Conservation (phyloP, 352 stramenopile species). For the Saprolegnia diclina region DNA sequence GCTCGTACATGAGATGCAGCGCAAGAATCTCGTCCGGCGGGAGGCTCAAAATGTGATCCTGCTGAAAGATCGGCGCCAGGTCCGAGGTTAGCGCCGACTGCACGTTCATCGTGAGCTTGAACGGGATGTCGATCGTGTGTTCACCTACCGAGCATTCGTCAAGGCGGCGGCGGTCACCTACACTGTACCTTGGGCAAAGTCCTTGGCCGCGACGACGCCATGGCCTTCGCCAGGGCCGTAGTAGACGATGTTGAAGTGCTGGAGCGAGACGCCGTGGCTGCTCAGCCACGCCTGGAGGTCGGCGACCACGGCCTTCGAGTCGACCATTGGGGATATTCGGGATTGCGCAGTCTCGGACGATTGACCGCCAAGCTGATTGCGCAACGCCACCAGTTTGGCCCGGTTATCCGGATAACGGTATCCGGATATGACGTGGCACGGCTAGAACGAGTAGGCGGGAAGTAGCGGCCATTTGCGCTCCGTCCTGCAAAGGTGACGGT, state of each 20-base stretch:
- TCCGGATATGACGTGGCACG: neutral
- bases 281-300: conserved; percentile 10
- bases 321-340: neutral
- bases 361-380: neutral
- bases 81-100: conserved; percentile 44
- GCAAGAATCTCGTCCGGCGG: conserved; percentile 49
- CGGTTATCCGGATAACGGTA: neutral
- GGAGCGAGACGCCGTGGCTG: conserved; percentile 13
- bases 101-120: conserved; percentile 46
- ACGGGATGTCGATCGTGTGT: conserved; percentile 46
- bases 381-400: conserved; percentile 4
- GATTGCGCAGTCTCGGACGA: neutral
- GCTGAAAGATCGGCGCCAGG: conserved; percentile 35
- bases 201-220: conserved; percentile 43
- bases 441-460: neutral
- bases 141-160: conserved; percentile 31
- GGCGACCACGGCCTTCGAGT: neutral
- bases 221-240: conserved; percentile 40
- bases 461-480: too few species aligned
- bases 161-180: too few species aligned
- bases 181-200: conserved; percentile 30
- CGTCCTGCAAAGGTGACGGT: too few species aligned
- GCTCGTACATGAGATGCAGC: conserved; percentile 55
- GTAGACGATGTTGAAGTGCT: conserved; percentile 40
- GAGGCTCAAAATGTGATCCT: conserved; percentile 36